A percentile compares a stretch with the other conserved stretches of the same genome.
phyloP scores from a whole-genome alignment of 2,329 filamentous ascomycete species.

The Dactylonectria macrodidyma region DNA sequence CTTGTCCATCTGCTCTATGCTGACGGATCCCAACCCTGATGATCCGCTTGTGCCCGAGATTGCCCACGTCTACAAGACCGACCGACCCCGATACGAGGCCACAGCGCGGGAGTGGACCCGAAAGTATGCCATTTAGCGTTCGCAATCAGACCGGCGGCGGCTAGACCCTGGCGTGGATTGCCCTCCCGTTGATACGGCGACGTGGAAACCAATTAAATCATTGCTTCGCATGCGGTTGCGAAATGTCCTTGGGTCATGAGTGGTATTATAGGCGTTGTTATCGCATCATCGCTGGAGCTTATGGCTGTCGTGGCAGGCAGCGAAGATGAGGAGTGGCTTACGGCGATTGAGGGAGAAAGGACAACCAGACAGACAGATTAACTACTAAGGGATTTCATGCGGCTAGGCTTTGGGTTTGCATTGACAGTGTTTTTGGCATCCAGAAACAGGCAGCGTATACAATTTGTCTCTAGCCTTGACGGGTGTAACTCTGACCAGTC shows the following conservation, averaged over 20 bases:
- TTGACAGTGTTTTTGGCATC: slow-evolving; percentile 52
- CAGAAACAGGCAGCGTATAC: slow-evolving; percentile 51
- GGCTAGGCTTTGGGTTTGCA: slow-evolving; percentile 58
- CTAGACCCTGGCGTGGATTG: slow-evolving; percentile 48
- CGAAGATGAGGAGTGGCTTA: slow-evolving; percentile 44
- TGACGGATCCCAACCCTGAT: slow-evolving; percentile 99
- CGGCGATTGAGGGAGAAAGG: slow-evolving; percentile 47
- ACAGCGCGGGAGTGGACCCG: slow-evolving; percentile 98
- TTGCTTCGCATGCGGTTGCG: slow-evolving; percentile 45
- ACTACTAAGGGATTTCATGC: slow-evolving; percentile 56
- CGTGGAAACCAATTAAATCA: slow-evolving; percentile 45
- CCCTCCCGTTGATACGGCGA: slow-evolving; percentile 47
- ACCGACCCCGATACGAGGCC: slow-evolving; percentile 94
- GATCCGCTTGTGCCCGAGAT: slow-evolving; percentile 99
- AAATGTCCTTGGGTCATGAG: slow-evolving; percentile 39
- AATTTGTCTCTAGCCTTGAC: slow-evolving; percentile 48
- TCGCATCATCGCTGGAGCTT: slow-evolving; percentile 40
- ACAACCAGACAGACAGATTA: slow-evolving; percentile 56
- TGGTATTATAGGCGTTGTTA: slow-evolving; percentile 34
- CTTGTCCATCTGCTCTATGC: slow-evolving; percentile 99
- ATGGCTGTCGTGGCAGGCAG: slow-evolving; percentile 43
- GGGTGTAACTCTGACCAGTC: slow-evolving; percentile 4
- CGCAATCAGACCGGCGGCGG: slow-evolving; percentile 37
- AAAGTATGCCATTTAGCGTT: slow-evolving; percentile 91
- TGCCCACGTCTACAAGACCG: slow-evolving; percentile 99